Base-by-base conservation (phyloP, 192 early-diverging fungal genomes). In the Powellomyces hirtus region DNA sequence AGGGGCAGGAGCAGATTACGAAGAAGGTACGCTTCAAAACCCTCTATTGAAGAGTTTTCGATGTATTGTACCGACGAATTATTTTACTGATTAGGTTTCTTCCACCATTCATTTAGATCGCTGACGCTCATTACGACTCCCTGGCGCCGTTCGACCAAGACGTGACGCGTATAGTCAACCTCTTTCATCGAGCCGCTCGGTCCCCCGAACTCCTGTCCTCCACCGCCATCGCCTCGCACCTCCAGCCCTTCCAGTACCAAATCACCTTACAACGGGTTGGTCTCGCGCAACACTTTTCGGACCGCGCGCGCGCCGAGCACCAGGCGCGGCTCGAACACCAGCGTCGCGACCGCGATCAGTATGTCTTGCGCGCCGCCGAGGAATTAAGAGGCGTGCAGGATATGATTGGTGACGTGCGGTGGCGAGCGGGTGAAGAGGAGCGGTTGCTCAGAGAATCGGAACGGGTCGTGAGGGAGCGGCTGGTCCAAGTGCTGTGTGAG, bases 311-410 rank as follows among this genome's bases (percentile, higher is more conserved):
- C 20, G 22, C 36, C 11, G 26, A 38, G 38, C 49, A 38, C 0
- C 22, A 30, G 1, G 24, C 40, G 5, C 50, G 50, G 18, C n/a
- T 3, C 2, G 64, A 66, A 38, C 51, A 38, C 16, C 51, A 66
- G 37, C 64, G 64, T 3, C 16, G 34, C 16, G 31, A 56, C 20
- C 18, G 52, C 10, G 59, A 60, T 20, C 50, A 20, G 8, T 18
- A 40, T 14, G 62, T 66, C 11, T 29, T 56, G 33, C 30, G 35
- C 10, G 64, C 64, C 27, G 52, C 50, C 6, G 64, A 66, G 6
- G 64, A 34, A 16, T 27, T 66, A 36, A 27, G 64, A 16, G 36
- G 31, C 24, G 51, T 66, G 27, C 64, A 66, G 31, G 64, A 57
- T 16, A 14, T 42, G 18, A 52, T 66, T 24, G 62, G 45, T 4